phyloP scores from a whole-genome alignment of 306 rosid species.

The Potentilla sterilis region DNA sequence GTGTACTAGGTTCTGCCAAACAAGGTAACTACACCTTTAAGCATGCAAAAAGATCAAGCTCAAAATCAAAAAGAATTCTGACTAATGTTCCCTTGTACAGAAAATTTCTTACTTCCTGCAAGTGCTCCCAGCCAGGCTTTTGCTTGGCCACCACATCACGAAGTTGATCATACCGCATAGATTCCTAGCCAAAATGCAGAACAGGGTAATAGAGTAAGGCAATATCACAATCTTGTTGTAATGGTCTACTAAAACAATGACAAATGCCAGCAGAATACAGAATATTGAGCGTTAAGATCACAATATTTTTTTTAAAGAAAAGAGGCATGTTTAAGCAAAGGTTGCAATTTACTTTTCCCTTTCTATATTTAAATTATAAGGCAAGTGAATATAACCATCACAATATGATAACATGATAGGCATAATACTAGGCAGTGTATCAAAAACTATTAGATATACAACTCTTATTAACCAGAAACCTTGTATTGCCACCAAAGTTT shows the following conservation, averaged over 20 bases:
- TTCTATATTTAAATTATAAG: neutral
- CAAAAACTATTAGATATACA: slow-evolving; percentile 3
- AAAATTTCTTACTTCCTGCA: slow-evolving; percentile 70
- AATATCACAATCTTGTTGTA: slow-evolving; percentile 13
- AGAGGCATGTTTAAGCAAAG: neutral
- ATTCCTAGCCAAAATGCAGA: slow-evolving; percentile 52
- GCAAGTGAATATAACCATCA: neutral
- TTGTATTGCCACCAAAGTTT: slow-evolving; percentile 89
- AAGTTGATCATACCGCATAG: slow-evolving; percentile 76
- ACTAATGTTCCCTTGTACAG: slow-evolving; percentile 17
- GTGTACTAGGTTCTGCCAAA: neutral
- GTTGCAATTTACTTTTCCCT: neutral
- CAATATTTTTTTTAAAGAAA: neutral
- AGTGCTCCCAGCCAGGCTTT: slow-evolving; percentile 94
- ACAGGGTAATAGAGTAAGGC: slow-evolving; percentile 11
- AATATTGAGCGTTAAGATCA: neutral
- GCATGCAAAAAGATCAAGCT: slow-evolving; percentile 1
- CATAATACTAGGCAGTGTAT: neutral
- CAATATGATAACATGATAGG: slow-evolving; percentile 1
- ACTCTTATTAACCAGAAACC: slow-evolving; percentile 40
- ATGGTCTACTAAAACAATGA: neutral
- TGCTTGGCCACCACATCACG: slow-evolving; percentile 85
- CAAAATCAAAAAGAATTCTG: neutral
- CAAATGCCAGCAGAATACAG: neutral
- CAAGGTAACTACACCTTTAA: slow-evolving; percentile 15